These are phyloP conservation scores for Fusarium pseudograminearum DNA, from an alignment of 2,329 filamentous ascomycete genomes.

Conservation along the genomic window DNA sequence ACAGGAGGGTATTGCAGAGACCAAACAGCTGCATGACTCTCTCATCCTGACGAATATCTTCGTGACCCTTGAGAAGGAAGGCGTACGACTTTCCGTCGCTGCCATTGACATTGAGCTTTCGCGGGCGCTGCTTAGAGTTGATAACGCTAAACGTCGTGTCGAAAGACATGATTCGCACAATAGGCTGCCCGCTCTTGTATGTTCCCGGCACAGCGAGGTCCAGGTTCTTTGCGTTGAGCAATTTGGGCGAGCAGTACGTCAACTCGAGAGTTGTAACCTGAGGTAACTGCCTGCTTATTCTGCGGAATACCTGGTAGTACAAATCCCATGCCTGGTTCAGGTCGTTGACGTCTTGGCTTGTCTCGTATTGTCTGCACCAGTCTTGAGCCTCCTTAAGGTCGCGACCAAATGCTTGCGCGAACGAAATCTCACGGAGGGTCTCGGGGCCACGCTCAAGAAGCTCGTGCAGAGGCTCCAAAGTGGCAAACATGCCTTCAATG, in stretches of 20 bases:
- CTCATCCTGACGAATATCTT: conserved; percentile 98
- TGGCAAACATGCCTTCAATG: conserved; percentile 96
- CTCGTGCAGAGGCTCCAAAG: conserved; percentile 89
- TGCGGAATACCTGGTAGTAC: conserved; percentile 98
- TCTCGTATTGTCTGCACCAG: conserved; percentile 93
- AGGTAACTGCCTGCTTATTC: conserved; percentile 91
- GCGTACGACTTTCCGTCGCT: conserved; percentile 90
- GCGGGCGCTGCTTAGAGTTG: conserved; percentile 94
- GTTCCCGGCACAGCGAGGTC: conserved; percentile 96
- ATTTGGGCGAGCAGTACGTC: conserved; percentile 95
- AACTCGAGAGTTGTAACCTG: conserved; percentile 94
- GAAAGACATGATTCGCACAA: conserved; percentile 89
- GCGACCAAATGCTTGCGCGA: conserved; percentile 95
- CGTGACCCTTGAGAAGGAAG: conserved; percentile 96
- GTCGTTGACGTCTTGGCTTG: conserved; percentile 90
- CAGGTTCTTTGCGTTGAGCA: conserved; percentile 86
- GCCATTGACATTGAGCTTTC: conserved; percentile 88
- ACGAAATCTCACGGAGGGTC: conserved; percentile 95
- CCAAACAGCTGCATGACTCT: conserved; percentile 99
- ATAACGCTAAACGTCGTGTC: conserved; percentile 92
- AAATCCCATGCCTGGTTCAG: conserved; percentile 99
- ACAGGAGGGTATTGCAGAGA: conserved; percentile 93
- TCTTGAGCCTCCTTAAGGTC: conserved; percentile 95
- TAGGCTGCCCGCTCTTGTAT: conserved; percentile 80
- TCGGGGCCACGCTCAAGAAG: conserved; percentile 91